Percentiles rank a stretch among this genome's conserved stretches.
Evolutionary conservation across 768 basidiomycete species (phyloP).

Genomic region (Tremella fuciformis): DNA sequence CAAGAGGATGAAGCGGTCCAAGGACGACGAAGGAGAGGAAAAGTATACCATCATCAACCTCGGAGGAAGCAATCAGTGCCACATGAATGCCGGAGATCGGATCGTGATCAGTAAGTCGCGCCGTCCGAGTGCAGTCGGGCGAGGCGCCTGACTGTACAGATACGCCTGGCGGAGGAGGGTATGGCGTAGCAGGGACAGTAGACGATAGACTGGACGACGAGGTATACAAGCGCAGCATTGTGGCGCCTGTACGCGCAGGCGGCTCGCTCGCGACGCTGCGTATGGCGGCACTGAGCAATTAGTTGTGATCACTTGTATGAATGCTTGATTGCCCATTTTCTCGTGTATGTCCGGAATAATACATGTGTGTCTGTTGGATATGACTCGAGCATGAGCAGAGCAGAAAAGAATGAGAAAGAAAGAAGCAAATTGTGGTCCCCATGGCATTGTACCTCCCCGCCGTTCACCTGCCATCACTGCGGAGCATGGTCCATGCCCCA

Average conservation of each 20-base stretch:
- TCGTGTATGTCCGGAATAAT: too few species aligned
- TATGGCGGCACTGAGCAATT: slow-evolving; percentile 9
- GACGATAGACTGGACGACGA: slow-evolving; percentile 26
- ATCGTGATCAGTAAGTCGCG: slow-evolving; percentile 19
- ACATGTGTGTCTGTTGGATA: too few species aligned
- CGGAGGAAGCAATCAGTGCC: slow-evolving; percentile 20
- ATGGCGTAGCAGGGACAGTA: slow-evolving; percentile 28
- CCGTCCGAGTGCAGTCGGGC: not conserved
- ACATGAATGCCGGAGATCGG: slow-evolving; percentile 19
- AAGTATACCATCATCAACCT: slow-evolving; percentile 15
- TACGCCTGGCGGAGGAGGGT: slow-evolving; percentile 41
- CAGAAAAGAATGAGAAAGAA: too few species aligned
- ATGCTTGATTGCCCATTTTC: too few species aligned
- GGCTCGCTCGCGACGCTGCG: slow-evolving; percentile 21
- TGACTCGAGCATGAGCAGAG: too few species aligned
- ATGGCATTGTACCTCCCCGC: too few species aligned
- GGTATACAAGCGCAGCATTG: slow-evolving; percentile 21
- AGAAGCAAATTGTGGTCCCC: too few species aligned
- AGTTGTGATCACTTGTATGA: not conserved
- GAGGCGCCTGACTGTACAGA: slow-evolving; percentile 15
- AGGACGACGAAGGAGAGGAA: slow-evolving; percentile 5
- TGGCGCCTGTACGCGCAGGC: slow-evolving; percentile 15
- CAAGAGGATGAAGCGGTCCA: slow-evolving; percentile 4
- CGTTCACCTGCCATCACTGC: too few species aligned
- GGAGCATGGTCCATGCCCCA: too few species aligned